Percentiles rank a stretch among this genome's conserved stretches.
Conservation (phyloP, 805 yeast genomes). For the Vanderwaltozyma tropicalis region DNA sequence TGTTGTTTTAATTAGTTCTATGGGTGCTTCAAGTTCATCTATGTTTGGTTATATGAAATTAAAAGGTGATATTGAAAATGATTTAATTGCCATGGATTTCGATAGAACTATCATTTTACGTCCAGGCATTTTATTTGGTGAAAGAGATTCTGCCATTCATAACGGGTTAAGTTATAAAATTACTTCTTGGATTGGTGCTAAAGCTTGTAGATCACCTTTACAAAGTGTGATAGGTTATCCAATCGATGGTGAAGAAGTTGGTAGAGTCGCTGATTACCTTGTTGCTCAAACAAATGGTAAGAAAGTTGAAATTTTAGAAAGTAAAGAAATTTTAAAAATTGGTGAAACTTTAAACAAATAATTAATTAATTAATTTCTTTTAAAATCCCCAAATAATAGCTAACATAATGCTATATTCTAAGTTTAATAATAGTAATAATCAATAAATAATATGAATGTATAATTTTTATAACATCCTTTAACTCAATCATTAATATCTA, state of each 20-base stretch:
- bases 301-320: conserved; percentile 25
- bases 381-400: too few species aligned
- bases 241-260: conserved; percentile 57
- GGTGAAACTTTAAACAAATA: conserved; percentile 7
- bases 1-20: conserved; percentile 54
- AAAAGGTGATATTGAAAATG: conserved; percentile 72
- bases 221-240: conserved; percentile 34
- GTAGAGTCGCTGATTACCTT: conserved; percentile 40
- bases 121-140: conserved; percentile 69
- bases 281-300: conserved; percentile 25
- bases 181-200: conserved; percentile 26
- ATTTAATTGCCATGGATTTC: conserved; percentile 49
- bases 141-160: conserved; percentile 32
- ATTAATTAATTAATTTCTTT: background rate
- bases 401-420: too few species aligned
- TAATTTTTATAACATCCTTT: too few species aligned
- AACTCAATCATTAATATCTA: too few species aligned
- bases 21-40: conserved; percentile 53
- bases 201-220: conserved; percentile 28
- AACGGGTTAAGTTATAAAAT: conserved; percentile 32
- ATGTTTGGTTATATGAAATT: conserved; percentile 49
- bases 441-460: too few species aligned
- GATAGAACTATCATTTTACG: conserved; percentile 63
- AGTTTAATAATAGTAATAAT: too few species aligned
- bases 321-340: conserved; percentile 22